Base-by-base conservation (phyloP, 805 yeast species). In the Cyberlindnera lachancei region DNA sequence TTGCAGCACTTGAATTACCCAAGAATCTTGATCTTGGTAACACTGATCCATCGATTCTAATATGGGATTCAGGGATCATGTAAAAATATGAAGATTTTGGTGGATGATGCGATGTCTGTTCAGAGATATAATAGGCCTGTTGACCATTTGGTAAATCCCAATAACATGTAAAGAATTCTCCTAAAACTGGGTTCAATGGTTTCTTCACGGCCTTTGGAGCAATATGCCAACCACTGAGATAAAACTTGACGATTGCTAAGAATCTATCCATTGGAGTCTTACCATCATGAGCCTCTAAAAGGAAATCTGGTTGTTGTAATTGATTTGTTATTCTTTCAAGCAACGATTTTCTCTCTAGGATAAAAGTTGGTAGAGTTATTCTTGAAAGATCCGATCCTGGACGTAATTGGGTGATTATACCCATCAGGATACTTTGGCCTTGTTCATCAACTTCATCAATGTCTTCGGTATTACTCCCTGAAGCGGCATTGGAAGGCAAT, bases 161-260 rank as follows among this genome's bases (percentile, higher is more conserved):
- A 55, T 81, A 88, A 51, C 95, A 80, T 15, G 85, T 73, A 57
- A 85, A 92, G 44, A 80, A 70, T 55, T 92, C 98, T 19, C 97
- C 96, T 17, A 92, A 55, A 6, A 92, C 86, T 2, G 98, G 98
- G 53, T 92, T 92, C 49, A 92, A 66, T 0, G 98, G 98, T 58
- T 92, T 92, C 56, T 92, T 92, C 12, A 92, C 98, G 4, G 97
- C 98, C 54, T 90, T 90, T 18, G 97, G 98, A 2, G 96, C 92
- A 55, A 92, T 92, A 53, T 92, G 96, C 97, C 97, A 92, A 29
- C 94, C 86, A 4, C 96, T 74, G 56, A 92, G 66, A 55, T 92
- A 92, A 95, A 96, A 90, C 50, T 76, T 75, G 15, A 82, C 78
- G 7, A 90, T 79, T 27, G 72, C 61, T 6, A 85, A 51, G 47